A percentile compares a stretch with the other conserved stretches of the same genome.
These are phyloP conservation scores for Plenodomus biglobosus DNA, from an alignment of 2,329 filamentous ascomycete species.

Conservation along the genomic window DNA sequence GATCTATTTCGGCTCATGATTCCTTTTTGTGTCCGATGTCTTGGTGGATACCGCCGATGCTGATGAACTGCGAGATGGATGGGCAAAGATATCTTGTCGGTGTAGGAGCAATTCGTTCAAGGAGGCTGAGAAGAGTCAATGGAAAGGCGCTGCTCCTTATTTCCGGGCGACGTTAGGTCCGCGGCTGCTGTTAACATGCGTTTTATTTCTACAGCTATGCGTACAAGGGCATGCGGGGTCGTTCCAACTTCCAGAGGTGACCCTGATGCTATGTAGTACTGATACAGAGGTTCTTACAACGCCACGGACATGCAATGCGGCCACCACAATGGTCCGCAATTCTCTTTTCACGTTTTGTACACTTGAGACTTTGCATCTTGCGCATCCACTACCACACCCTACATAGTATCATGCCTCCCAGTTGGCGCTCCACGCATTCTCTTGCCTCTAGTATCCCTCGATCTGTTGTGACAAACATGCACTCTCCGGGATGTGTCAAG, in stretches of 20 bases:
- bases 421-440: conserved; percentile 76
- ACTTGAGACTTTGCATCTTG: neutral
- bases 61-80: no score
- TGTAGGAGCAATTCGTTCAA: no score
- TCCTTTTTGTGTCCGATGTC: no score
- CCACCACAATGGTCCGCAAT: neutral
- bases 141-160: no score
- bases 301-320: conserved; percentile 9
- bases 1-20: no score
- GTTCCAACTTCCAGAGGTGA: neutral
- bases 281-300: conserved; percentile 18
- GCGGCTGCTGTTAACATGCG: no score
- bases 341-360: neutral
- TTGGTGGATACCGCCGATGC: no score
- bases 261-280: conserved; percentile 1
- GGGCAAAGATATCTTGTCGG: no score
- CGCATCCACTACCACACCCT: conserved; percentile 53
- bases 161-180: no score
- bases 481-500: conserved; percentile 75
- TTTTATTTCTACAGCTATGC: neutral
- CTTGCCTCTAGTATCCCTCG: conserved; percentile 76
- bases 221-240: neutral
- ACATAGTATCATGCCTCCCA: conserved; percentile 80
- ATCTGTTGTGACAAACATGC: conserved; percentile 76
- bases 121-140: no score